Evolutionary conservation across 2,329 filamentous ascomycete species (phyloP), one percentile per base, ranked within the genome.

Genomic region (Fusarium sp.): DNA sequence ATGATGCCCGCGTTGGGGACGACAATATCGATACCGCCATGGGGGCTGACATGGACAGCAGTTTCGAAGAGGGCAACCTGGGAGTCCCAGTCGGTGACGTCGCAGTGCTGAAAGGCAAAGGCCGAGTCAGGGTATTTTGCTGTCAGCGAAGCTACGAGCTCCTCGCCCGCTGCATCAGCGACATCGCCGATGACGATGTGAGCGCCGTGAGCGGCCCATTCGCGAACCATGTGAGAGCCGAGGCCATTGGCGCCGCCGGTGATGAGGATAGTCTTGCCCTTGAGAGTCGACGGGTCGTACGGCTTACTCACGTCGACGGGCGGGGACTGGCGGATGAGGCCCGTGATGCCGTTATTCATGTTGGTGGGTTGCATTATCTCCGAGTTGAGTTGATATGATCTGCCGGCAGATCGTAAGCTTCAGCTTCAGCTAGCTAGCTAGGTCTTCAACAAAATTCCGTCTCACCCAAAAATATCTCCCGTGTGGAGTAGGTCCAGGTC

Each of bases 1-100:
- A 80, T 78, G 64, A 90, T 83, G 42, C 88, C 89, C 0, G 88
- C 88, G 70, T 89, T 90, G 59, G 88, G 86, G 41, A 90, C 85
- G 5, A 90, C 87, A 19, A 81, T 78, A 73, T 90, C 86, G 61
- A 90, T 82, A 11, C 81, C 81, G 13, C 81, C 80, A 46, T 83
- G 79, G 0, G 81, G 80, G 58, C 84, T 87, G 51, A 85, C 75
- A 48, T 77, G 76, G 34, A 80, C 77, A 4, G 87, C 87, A 49
- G 81, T 74, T 40, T 84, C 83, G 79, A 91, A 91, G 50, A 91
- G 79, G 26, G 80, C 76, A 41, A 87, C 83, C 70, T 91, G 88
- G 6, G 83, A 85, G 39, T 85, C 76, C 86, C 87, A 91, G 61
- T 83, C 79, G 2, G 85, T 86, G 9, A 91, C 88, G 74, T 91